A percentile compares a stretch with the other conserved stretches of the same genome.
These are phyloP conservation scores for Passiflora organensis DNA, from an alignment of 345 rosid genomes.

Conservation along the genomic window DNA sequence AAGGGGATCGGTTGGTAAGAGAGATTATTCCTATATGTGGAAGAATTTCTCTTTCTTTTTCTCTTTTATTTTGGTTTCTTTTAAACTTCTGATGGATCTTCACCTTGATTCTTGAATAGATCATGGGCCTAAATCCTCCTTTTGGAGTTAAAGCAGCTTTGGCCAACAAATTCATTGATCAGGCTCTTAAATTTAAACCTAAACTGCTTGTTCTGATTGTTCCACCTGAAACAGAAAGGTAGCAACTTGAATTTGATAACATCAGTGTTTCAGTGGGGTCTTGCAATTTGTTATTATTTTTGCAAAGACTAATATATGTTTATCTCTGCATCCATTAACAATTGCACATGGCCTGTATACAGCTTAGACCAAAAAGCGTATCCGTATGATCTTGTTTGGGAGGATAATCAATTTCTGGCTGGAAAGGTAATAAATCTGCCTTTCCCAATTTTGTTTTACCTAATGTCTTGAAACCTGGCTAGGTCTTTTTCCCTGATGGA, in stretches of 20 bases:
- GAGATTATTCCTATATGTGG: conserved; percentile 6
- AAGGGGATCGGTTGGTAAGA: conserved; percentile 72
- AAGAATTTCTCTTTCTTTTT: neutral
- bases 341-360: conserved; percentile 12
- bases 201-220: conserved; percentile 86
- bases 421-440: conserved; percentile 62
- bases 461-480: neutral
- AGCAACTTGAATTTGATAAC: neutral
- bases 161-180: conserved; percentile 72
- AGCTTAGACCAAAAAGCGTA: conserved; percentile 68
- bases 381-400: conserved; percentile 73
- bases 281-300: no score
- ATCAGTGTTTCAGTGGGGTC: no score
- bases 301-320: no score
- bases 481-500: neutral
- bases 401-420: conserved; percentile 52
- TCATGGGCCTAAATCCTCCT: conserved; percentile 97
- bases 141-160: conserved; percentile 71
- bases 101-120: conserved; percentile 35
- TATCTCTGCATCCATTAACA: no score
- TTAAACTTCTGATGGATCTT: neutral
- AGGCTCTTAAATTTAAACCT: conserved; percentile 86
- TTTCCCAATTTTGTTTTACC: conserved; percentile 1
- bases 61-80: conserved; percentile 1
- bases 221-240: conserved; percentile 87